Conservation (phyloP, 331 rosid genomes). For the Quercus lobata region DNA sequence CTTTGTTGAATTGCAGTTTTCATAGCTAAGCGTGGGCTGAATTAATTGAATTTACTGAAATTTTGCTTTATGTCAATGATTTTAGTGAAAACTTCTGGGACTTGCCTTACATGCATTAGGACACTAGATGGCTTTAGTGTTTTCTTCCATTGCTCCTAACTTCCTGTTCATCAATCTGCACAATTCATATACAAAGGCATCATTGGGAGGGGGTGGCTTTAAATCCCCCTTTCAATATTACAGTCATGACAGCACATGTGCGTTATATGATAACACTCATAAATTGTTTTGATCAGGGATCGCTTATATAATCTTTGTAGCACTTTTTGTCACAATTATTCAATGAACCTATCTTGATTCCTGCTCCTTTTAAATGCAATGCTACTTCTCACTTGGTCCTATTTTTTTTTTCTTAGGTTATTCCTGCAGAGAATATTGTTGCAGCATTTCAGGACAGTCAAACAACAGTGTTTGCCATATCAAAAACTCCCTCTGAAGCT, state of each 20-base stretch:
- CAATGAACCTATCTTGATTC: not conserved
- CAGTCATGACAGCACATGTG: not conserved
- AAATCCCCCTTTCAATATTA: not conserved
- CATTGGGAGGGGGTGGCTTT: no score
- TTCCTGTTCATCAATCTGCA: no score
- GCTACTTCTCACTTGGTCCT: not conserved
- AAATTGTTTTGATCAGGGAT: not conserved
- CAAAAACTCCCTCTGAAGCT: slow-evolving; percentile 60
- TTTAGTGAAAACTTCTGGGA: not conserved
- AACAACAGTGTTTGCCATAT: slow-evolving; percentile 64
- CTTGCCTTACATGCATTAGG: not conserved
- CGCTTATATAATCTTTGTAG: not conserved
- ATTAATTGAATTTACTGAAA: not conserved
- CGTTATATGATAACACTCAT: not conserved
- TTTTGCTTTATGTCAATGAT: not conserved
- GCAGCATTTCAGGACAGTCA: slow-evolving; percentile 76
- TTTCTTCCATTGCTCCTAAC: no score
- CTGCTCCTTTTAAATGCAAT: slow-evolving; percentile 1
- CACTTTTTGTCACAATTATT: not conserved
- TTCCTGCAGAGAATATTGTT: slow-evolving; percentile 87
- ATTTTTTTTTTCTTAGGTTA: slow-evolving; percentile 42
- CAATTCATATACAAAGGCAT: no score
- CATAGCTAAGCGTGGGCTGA: not conserved
- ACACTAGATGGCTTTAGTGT: no score
- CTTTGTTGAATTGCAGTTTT: not conserved